phyloP scores from a whole-genome alignment of 305 asterid genomes.

The Fraxinus baroniana region DNA sequence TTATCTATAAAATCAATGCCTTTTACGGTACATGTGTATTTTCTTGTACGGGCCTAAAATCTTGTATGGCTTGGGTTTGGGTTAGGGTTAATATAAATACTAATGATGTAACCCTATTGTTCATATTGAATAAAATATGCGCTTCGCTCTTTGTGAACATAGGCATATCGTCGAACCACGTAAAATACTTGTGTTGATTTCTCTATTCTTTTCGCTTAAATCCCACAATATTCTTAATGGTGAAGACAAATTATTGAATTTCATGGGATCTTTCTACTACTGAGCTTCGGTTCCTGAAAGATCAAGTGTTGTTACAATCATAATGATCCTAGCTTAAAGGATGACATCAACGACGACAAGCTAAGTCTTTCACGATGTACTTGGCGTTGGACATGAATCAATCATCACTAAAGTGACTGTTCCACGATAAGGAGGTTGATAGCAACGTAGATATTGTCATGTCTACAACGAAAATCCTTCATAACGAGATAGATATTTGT shows the following conservation, averaged over 20 bases:
- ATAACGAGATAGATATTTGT: neutral
- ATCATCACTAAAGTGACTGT: neutral
- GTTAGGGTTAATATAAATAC: neutral
- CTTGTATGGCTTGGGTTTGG: neutral
- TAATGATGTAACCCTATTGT: neutral
- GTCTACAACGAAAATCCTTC: neutral
- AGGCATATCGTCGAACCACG: neutral
- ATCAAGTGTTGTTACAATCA: neutral
- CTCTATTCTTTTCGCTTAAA: neutral
- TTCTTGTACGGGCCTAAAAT: neutral
- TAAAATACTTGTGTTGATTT: neutral
- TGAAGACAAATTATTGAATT: neutral
- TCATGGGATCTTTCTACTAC: neutral
- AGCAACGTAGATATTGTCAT: neutral
- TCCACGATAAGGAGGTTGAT: neutral
- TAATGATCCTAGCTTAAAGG: neutral
- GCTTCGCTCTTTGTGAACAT: neutral
- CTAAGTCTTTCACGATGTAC: neutral
- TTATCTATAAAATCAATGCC: constrained; percentile 61
- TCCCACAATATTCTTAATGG: neutral
- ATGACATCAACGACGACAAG: neutral
- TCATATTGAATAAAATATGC: too few species aligned
- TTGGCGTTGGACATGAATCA: neutral
- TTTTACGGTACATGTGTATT: constrained; percentile 21
- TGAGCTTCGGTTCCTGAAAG: neutral